Percentiles rank a stretch among this genome's conserved stretches.
phyloP scores from a whole-genome alignment of 345 rosid species.

The Hibiscus trionum region DNA sequence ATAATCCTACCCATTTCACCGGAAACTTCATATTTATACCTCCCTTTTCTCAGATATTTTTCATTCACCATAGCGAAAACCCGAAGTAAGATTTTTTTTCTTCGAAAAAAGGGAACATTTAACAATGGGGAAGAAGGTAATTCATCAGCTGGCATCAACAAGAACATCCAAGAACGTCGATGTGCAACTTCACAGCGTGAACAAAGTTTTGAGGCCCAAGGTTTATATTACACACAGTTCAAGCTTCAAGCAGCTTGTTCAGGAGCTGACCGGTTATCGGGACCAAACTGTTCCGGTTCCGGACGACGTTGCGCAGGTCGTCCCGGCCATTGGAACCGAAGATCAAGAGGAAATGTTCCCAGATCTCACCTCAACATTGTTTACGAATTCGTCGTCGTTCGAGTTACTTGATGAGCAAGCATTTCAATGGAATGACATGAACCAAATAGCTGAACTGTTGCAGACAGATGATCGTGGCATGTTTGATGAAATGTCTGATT shows the following conservation, averaged over 20 bases:
- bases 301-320: not conserved
- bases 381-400: not conserved
- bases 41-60: not conserved
- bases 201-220: constrained; percentile 6
- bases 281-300: not conserved
- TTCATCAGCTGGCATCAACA: not conserved
- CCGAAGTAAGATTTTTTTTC: not conserved
- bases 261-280: constrained; percentile 1
- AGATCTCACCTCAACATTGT: not conserved
- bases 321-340: not conserved
- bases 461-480: not conserved
- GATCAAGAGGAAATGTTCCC: not conserved
- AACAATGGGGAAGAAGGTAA: constrained; percentile 8
- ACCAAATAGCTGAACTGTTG: not conserved
- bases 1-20: not conserved
- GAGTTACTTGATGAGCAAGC: not conserved
- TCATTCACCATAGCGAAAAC: not conserved
- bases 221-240: constrained; percentile 4
- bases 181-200: not conserved
- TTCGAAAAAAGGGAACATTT: too few relatives aligned
- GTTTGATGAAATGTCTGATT: not conserved
- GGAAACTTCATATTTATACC: not conserved
- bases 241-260: constrained; percentile 11
- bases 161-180: not conserved
- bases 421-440: not conserved